These are phyloP conservation scores for Mollisia scopiformis DNA, from an alignment of 2,329 filamentous ascomycete genomes.

Conservation along the genomic window DNA sequence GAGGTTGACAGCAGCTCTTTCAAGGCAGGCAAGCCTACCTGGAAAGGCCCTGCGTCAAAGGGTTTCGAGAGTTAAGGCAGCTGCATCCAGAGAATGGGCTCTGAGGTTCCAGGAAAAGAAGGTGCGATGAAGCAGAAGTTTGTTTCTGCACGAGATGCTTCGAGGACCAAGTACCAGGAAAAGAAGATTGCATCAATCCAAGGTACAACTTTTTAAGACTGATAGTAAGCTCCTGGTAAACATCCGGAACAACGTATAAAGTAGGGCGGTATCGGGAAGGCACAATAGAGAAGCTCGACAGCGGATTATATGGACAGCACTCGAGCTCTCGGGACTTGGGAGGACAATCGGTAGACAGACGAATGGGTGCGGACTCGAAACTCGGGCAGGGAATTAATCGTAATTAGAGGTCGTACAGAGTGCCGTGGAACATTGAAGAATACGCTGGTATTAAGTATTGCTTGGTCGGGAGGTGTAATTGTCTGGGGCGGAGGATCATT, in stretches of 20 bases:
- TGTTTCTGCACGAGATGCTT: not conserved
- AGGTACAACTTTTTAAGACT: not conserved
- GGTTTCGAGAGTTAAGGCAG: conserved; percentile 10
- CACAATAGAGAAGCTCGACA: not conserved
- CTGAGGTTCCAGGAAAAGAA: conserved; percentile 1
- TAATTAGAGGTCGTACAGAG: not conserved
- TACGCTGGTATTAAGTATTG: not conserved
- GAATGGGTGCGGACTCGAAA: not conserved
- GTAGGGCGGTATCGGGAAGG: not conserved
- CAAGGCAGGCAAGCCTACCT: conserved; percentile 35
- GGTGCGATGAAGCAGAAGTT: not conserved
- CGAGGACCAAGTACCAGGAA: not conserved
- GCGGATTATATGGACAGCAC: not conserved
- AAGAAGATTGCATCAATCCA: not conserved
- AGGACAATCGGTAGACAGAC: not conserved
- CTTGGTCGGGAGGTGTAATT: not conserved
- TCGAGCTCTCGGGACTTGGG: not conserved
- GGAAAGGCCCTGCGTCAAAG: conserved; percentile 35
- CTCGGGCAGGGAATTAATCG: not conserved
- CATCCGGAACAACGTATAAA: not conserved
- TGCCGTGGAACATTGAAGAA: not conserved
- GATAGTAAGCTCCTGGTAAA: not conserved
- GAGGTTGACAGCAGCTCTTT: conserved; percentile 33
- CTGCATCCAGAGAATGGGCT: conserved; percentile 20
- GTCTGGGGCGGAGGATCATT: not conserved